Conservation (phyloP, 305 asterid genomes). For the Withania somnifera region DNA sequence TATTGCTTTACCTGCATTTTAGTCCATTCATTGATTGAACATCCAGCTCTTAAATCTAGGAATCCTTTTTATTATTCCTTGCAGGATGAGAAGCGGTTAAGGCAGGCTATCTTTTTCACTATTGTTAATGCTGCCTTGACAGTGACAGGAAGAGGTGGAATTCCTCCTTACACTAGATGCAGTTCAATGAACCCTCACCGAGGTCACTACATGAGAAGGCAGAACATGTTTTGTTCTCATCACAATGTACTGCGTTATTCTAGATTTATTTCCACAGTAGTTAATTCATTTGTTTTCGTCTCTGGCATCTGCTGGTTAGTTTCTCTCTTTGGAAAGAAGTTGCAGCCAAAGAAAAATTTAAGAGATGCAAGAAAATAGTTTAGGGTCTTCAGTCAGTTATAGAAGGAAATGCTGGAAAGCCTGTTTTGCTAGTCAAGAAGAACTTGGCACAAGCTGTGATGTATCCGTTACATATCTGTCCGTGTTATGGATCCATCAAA, state of each 20-base stretch:
- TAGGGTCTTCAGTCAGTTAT: not conserved
- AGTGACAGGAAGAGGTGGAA: slow-evolving; percentile 74
- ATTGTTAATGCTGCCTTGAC: slow-evolving; percentile 88
- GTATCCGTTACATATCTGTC: not conserved
- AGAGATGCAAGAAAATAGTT: not conserved
- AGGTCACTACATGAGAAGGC: slow-evolving; percentile 19
- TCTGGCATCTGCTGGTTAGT: not conserved
- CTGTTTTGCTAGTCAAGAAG: not conserved
- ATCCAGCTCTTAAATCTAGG: not conserved
- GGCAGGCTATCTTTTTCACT: slow-evolving; percentile 62
- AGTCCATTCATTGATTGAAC: not conserved
- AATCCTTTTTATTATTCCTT: not conserved
- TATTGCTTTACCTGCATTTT: not conserved
- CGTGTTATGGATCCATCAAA: not conserved
- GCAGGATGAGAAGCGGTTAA: slow-evolving; percentile 61
- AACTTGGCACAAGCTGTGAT: not conserved
- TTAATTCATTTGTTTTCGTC: not conserved
- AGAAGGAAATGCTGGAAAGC: not conserved
- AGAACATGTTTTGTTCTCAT: not conserved
- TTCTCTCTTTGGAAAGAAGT: not conserved
- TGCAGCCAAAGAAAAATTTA: not conserved
- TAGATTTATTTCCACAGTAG: not conserved
- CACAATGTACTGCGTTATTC: not conserved
- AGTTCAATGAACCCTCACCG: slow-evolving; percentile 27
- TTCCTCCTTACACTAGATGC: slow-evolving; percentile 78